Percentiles rank a stretch among this genome's conserved stretches.
phyloP scores from a whole-genome alignment of 257 asterid genomes.

The Solanum bulbocastanum region DNA sequence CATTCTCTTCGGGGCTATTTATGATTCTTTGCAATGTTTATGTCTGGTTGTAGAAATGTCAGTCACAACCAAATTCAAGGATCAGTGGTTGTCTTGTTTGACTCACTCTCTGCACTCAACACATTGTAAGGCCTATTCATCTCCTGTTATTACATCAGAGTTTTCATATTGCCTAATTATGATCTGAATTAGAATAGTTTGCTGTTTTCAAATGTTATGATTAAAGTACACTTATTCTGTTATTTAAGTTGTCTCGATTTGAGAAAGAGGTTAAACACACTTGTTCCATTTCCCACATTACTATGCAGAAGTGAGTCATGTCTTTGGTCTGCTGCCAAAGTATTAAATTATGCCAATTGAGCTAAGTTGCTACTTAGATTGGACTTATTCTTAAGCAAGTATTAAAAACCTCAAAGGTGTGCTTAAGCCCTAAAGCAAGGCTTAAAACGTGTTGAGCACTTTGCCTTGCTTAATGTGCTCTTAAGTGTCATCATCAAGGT shows the following conservation, averaged over 20 bases:
- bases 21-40: neutral
- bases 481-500: neutral
- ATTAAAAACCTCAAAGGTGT: neutral
- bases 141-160: neutral
- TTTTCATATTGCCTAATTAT: neutral
- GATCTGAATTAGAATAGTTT: neutral
- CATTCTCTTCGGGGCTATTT: neutral
- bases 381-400: neutral
- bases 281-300: neutral
- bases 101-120: conserved; percentile 52
- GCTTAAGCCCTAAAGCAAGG: neutral
- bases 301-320: neutral
- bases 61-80: conserved; percentile 73
- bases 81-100: conserved; percentile 44
- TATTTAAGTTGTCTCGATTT: neutral
- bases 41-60: conserved; percentile 41
- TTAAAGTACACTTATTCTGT: neutral
- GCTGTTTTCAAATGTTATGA: neutral
- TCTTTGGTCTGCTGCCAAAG: neutral
- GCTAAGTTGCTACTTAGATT: neutral
- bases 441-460: neutral
- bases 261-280: neutral
- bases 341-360: neutral
- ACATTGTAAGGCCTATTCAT: conserved; percentile 45
- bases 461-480: neutral